A percentile compares a stretch with the other conserved stretches of the same genome.
Conservation (phyloP, 306 rosid species). For the Castanea crenata region DNA sequence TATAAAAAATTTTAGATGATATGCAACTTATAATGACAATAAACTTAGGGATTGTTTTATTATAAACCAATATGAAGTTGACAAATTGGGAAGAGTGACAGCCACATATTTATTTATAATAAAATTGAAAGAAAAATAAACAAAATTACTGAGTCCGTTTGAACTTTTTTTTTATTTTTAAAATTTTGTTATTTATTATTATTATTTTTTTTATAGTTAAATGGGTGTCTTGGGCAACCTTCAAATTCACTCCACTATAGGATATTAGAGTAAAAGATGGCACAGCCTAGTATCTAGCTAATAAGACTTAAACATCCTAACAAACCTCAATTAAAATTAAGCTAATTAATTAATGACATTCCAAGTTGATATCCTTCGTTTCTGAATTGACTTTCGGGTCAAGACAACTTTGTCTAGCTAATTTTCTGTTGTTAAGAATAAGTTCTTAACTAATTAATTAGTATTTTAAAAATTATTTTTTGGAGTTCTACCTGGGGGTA, state of each 20-base stretch:
- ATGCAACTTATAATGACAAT: background rate
- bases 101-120: background rate
- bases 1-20: background rate
- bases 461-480: background rate
- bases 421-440: background rate
- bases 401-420: background rate
- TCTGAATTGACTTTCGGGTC: conserved; percentile 18
- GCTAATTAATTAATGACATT: background rate
- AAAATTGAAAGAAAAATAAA: background rate
- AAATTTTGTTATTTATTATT: too few species aligned
- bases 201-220: background rate
- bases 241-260: background rate
- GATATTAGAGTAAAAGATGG: conserved; percentile 2
- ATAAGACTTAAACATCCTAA: conserved; percentile 11
- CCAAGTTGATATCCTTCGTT: background rate
- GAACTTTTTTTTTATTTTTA: background rate
- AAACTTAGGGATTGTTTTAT: background rate
- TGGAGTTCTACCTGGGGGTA: background rate
- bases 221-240: background rate
- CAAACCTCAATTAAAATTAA: conserved; percentile 7
- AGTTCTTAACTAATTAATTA: background rate
- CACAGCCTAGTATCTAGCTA: background rate
- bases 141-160: conserved; percentile 9
- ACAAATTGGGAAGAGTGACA: background rate
- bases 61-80: background rate